A percentile compares a stretch with the other conserved stretches of the same genome.
phyloP scores from a whole-genome alignment of 2,329 filamentous ascomycete genomes.

The Clarireedia hainanense region DNA sequence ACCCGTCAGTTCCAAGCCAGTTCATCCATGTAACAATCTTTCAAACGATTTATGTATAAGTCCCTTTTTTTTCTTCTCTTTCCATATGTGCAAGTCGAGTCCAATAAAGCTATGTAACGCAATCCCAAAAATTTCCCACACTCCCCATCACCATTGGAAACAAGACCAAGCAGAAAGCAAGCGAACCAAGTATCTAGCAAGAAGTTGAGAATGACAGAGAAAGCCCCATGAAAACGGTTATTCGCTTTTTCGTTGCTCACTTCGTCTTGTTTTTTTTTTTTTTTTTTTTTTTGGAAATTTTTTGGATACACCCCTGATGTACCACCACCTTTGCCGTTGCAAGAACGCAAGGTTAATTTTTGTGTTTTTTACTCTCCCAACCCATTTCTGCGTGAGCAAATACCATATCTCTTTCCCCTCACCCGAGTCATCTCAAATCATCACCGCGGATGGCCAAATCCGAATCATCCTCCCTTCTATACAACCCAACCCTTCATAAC shows the following conservation, averaged over 20 bases:
- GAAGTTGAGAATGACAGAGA: neutral
- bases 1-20: too few species aligned
- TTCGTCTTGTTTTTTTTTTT: neutral
- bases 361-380: neutral
- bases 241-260: neutral
- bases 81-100: neutral
- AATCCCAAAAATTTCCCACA: neutral
- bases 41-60: neutral
- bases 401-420: slow-evolving; percentile 2
- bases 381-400: slow-evolving; percentile 7
- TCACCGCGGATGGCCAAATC: slow-evolving; percentile 4
- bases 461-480: neutral
- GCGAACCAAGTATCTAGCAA: neutral
- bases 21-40: neutral
- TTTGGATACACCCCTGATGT: neutral
- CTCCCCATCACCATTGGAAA: too few species aligned
- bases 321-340: neutral
- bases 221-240: neutral
- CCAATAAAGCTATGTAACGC: neutral
- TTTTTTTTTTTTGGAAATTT: too few species aligned
- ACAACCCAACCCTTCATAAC: slow-evolving; percentile 2
- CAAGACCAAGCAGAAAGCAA: neutral
- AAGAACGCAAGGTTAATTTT: neutral
- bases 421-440: slow-evolving; percentile 6
- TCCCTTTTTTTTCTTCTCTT: neutral